Percentiles rank a stretch among this genome's conserved stretches.
These are phyloP conservation scores for Pachyrhizus erosus DNA, from an alignment of 306 rosid genomes.

Conservation along the genomic window DNA sequence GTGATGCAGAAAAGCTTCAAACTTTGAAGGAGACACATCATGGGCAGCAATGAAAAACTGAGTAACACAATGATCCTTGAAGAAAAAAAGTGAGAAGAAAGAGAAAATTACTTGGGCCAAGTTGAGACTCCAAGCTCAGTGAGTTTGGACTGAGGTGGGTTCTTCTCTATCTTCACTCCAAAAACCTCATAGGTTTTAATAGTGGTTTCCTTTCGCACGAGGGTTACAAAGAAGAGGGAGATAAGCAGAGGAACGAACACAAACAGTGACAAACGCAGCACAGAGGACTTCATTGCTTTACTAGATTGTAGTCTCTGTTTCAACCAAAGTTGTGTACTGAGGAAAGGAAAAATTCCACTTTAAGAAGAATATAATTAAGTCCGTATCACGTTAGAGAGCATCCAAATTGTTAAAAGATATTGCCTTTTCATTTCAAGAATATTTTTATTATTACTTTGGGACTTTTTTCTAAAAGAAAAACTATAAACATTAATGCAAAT, in stretches of 20 bases:
- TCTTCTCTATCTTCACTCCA: slow-evolving; percentile 81
- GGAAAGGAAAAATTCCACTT: not conserved
- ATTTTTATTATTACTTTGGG: not conserved
- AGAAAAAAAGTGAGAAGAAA: not conserved
- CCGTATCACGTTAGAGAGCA: not conserved
- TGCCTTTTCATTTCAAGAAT: not conserved
- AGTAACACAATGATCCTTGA: not conserved
- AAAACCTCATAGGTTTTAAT: slow-evolving; percentile 59
- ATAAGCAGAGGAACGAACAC: slow-evolving; percentile 48
- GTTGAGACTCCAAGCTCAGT: slow-evolving; percentile 64
- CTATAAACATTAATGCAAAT: not conserved
- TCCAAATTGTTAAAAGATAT: not conserved
- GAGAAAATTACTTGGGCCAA: slow-evolving; percentile 69
- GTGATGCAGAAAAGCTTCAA: slow-evolving; percentile 29
- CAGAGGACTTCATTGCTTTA: slow-evolving; percentile 36
- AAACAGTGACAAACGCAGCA: slow-evolving; percentile 27
- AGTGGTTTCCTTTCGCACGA: slow-evolving; percentile 41
- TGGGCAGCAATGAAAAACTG: slow-evolving; percentile 6
- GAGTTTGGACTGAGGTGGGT: slow-evolving; percentile 81
- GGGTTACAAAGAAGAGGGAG: slow-evolving; percentile 4
- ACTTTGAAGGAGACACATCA: slow-evolving; percentile 29
- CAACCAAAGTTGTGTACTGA: not conserved
- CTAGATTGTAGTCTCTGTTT: slow-evolving; percentile 8
- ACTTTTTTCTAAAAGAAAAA: not conserved
- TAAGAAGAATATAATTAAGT: not conserved